Evolutionary conservation across 306 rosid genomes (phyloP), one percentile per base, ranked within the genome.

Genomic region (Sicyos edulis): DNA sequence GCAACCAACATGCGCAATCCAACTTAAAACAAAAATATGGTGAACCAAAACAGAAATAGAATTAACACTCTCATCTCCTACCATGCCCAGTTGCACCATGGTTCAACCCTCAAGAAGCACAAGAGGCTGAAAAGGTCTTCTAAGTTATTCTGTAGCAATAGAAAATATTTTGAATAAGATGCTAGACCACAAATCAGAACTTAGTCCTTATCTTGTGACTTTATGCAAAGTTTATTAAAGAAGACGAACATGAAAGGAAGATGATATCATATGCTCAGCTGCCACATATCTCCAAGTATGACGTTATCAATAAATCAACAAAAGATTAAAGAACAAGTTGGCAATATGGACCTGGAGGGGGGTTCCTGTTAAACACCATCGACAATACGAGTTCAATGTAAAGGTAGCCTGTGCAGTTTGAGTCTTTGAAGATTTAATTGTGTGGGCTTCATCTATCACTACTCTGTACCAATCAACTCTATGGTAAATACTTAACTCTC

Each of bases 321-420:
- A 62, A 64, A 10, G 17, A n/a, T 15, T 64, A 15, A 15, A 10
- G 26, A 64, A 64, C 34, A 20, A 19, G 34, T 22, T 16, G 50
- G 24, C 73, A 71, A 75, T 47, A 61, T 71, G 68, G 60, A 89
- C 96, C 97, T 92, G 97, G 79, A 92, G 80, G 7, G 97, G 95
- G 5, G 96, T 92, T 86, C 97, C 97, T 52, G 97, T 89, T 21
- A 92, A 78, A 83, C 97, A 92, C 97, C 97, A 92, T 55, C 97
- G 86, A 81, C 96, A 89, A 79, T 80, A 82, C 1, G 96, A 88
- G 58, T 96, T 80, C 81, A 92, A 69, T 26, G 89, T 19, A 76
- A 82, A 85, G 75, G 87, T 78, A 81, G 97, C 86, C 75, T 76
- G 83, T 16, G 97, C 92, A 74, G 60, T 80, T 81, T 85, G 90